These are phyloP conservation scores for Phytophthora boehmeriae DNA, from an alignment of 352 stramenopile species.

Conservation along the genomic window DNA sequence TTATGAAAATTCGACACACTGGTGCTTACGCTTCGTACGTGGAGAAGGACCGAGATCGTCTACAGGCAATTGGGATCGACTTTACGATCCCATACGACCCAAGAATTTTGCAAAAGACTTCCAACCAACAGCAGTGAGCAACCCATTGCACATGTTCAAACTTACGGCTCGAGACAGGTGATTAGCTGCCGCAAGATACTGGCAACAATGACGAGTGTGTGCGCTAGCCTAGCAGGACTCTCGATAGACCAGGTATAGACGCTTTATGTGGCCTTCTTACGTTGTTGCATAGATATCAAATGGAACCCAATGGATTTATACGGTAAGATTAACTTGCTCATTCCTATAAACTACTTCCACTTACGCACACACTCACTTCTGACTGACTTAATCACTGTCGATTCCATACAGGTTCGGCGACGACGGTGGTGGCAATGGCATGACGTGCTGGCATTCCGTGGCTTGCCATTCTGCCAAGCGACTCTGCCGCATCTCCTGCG, in stretches of 20 bases:
- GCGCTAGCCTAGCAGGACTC: too few relatives aligned
- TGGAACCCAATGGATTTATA: constrained; percentile 25
- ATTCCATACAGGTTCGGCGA: constrained; percentile 26
- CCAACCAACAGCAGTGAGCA: not conserved
- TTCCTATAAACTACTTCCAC: constrained; percentile 2
- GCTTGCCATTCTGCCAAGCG: constrained; percentile 27
- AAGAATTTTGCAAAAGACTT: not conserved
- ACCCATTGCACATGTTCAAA: not conserved
- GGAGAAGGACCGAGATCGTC: constrained; percentile 42
- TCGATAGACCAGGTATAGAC: too few relatives aligned
- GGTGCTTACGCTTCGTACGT: constrained; percentile 53
- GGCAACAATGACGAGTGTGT: not conserved
- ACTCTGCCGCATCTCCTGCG: constrained; percentile 26
- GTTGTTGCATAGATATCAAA: not conserved
- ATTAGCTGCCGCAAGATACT: not conserved
- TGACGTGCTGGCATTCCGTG: constrained; percentile 9
- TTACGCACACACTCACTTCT: constrained; percentile 1
- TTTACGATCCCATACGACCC: constrained; percentile 16
- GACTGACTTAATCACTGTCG: constrained; percentile 23
- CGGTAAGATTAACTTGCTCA: constrained; percentile 5
- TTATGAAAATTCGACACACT: constrained; percentile 55
- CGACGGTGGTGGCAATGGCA: constrained; percentile 7
- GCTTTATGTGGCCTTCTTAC: too few relatives aligned
- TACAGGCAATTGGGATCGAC: constrained; percentile 53
- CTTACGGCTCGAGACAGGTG: not conserved